Percentiles rank a stretch among this genome's conserved stretches.
Evolutionary conservation across 1,284 basidiomycete species (phyloP).

Genomic region (Meira miltonrushii): DNA sequence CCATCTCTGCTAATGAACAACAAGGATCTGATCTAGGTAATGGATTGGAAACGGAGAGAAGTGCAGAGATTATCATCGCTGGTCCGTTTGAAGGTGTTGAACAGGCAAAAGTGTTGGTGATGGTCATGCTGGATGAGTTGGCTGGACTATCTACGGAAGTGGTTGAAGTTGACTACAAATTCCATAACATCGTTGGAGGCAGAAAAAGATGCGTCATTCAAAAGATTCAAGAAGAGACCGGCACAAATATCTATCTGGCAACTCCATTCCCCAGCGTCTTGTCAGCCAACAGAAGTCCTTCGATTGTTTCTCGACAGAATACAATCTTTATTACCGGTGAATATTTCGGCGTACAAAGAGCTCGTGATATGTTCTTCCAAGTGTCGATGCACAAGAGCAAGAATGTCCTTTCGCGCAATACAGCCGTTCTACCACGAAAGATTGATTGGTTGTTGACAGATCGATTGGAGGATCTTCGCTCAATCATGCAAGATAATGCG

Average conservation of each 20-base stretch:
- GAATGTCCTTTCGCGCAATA: slow-evolving; percentile 82
- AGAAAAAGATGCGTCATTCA: slow-evolving; percentile 83
- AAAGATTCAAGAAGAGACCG: slow-evolving; percentile 92
- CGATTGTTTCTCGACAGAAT: slow-evolving; percentile 59
- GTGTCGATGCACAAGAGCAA: slow-evolving; percentile 64
- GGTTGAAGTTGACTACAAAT: slow-evolving; percentile 90
- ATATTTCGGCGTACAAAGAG: slow-evolving; percentile 90
- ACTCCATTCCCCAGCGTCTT: slow-evolving; percentile 82
- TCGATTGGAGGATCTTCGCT: slow-evolving; percentile 79
- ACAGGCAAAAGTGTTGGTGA: slow-evolving; percentile 76
- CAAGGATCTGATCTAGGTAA: slow-evolving; percentile 44
- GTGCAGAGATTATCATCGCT: slow-evolving; percentile 84
- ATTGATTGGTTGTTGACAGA: slow-evolving; percentile 97
- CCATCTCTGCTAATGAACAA: slow-evolving; percentile 59
- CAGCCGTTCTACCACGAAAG: slow-evolving; percentile 88
- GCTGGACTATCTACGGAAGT: slow-evolving; percentile 70
- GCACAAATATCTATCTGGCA: slow-evolving; percentile 91
- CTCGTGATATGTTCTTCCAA: slow-evolving; percentile 80
- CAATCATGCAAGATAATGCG: slow-evolving; percentile 91
- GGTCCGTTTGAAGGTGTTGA: slow-evolving; percentile 82
- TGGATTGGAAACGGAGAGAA: slow-evolving; percentile 85
- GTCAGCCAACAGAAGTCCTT: slow-evolving; percentile 55
- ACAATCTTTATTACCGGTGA: slow-evolving; percentile 95
- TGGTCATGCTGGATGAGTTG: slow-evolving; percentile 85
- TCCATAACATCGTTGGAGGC: slow-evolving; percentile 85